Conservation (phyloP, 352 stramenopile species). For the Pythium guiyangense region DNA sequence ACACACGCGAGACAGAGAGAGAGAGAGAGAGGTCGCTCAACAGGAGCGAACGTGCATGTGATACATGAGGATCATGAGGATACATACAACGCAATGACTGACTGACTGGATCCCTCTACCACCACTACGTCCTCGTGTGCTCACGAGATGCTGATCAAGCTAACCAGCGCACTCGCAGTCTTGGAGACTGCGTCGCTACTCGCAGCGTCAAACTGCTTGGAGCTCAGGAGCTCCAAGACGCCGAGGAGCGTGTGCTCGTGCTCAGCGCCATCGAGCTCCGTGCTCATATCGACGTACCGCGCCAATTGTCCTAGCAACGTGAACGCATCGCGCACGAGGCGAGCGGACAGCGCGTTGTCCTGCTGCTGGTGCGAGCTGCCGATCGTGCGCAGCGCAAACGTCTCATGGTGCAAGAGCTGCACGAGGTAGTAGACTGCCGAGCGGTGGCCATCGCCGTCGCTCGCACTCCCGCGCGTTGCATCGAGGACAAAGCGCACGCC, state of each 20-base stretch:
- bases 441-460: slow-evolving; percentile 43
- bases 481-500: slow-evolving; percentile 70
- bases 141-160: no score
- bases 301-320: slow-evolving; percentile 49
- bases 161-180: slow-evolving; percentile 32
- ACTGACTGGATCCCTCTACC: no score
- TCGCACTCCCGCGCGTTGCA: slow-evolving; percentile 44
- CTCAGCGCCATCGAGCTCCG: slow-evolving; percentile 44
- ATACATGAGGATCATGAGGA: no score
- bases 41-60: no score
- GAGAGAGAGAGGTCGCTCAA: no score
- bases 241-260: slow-evolving; percentile 54
- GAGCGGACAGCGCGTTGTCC: slow-evolving; percentile 20
- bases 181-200: slow-evolving; percentile 44
- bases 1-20: no score
- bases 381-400: slow-evolving; percentile 25
- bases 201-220: slow-evolving; percentile 22
- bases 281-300: slow-evolving; percentile 59
- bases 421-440: slow-evolving; percentile 62
- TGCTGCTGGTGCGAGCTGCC: neutral
- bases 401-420: slow-evolving; percentile 58
- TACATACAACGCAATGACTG: no score
- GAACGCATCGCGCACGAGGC: slow-evolving; percentile 56
- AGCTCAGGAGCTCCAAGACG: slow-evolving; percentile 44
- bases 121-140: no score